Conservation (phyloP, 495 filamentous ascomycete genomes). For the Arthonia radiata region DNA sequence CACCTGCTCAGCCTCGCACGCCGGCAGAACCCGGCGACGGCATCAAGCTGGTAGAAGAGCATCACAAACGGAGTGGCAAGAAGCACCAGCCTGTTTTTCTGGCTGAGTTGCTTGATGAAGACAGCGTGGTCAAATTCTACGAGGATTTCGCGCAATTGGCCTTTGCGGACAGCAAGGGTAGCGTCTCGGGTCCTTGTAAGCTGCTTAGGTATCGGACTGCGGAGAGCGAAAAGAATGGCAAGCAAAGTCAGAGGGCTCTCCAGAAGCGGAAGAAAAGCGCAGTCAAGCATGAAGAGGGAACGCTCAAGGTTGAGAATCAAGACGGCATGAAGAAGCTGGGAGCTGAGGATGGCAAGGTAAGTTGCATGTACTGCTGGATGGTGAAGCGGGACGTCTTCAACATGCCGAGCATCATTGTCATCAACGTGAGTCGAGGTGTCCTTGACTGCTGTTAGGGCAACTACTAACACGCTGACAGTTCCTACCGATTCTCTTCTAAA, state of each 20-base stretch:
- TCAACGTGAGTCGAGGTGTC: too few species aligned
- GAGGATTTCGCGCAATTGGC: constrained; percentile 83
- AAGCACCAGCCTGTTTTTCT: constrained; percentile 57
- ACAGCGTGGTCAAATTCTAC: constrained; percentile 81
- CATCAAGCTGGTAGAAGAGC: constrained; percentile 1
- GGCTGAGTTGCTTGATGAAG: constrained; percentile 79
- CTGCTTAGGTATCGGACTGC: constrained; percentile 75
- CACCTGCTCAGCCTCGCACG: constrained; percentile 4
- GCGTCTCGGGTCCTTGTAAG: constrained; percentile 59
- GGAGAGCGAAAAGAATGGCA: too few species aligned
- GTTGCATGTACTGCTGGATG: constrained; percentile 89
- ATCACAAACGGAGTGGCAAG: constrained; percentile 16
- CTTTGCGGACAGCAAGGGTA: constrained; percentile 68
- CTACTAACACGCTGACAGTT: too few species aligned
- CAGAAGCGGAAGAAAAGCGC: constrained; percentile 13
- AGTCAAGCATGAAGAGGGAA: constrained; percentile 15
- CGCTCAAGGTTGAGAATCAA: constrained; percentile 37
- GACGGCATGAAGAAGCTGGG: constrained; percentile 49
- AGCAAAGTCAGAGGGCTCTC: too few species aligned
- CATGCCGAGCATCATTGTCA: constrained; percentile 91
- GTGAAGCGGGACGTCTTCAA: constrained; percentile 94
- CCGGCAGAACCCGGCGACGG: constrained; percentile 4
- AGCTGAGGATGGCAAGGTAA: constrained; percentile 70
- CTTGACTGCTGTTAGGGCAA: too few species aligned
- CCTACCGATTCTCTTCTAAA: too few species aligned